Evolutionary conservation across 257 asterid species (phyloP), one percentile per base, ranked within the genome.

Genomic region (Handroanthus guayacan): DNA sequence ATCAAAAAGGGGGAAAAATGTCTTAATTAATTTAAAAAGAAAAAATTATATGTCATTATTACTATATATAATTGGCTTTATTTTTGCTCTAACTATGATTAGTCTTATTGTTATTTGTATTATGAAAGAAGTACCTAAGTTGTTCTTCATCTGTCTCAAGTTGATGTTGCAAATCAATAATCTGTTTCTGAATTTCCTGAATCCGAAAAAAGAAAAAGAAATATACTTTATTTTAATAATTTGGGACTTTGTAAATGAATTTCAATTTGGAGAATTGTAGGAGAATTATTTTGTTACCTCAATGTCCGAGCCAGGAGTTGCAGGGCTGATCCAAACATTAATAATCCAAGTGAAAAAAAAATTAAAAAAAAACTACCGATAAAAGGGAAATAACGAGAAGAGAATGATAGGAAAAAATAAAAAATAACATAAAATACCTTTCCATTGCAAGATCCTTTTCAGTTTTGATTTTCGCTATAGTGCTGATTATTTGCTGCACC

Each of bases 401-500:
- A 18, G 18, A 55, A 17, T 6, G 69, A 39, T 0, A 56, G 14
- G 57, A 31, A 47, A 47, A 54, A 16, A 54, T n/a, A n/a, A 54
- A 17, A 25, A 25, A 25, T 25, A 25, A 25, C 0, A 25, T 25
- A 25, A 25, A 25, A 25, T 25, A 89, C 97, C 97, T 89, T 75
- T 86, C 93, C 81, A 80, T 81, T 20, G 88, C 88, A 58, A 87
- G 71, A 77, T 88, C 93, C 78, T 87, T 86, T 68, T 89, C 97
- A 58, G 74, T 82, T 80, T 82, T 91, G 68, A 91, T 91, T 76
- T 87, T 85, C 76, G 83, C 78, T 72, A 91, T 77, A 51, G 92
- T 89, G 88, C 67, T 85, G 76, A 89, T 81, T 61, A 91, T 87
- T 80, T 71, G 86, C 96, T 91, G 94, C 89, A 88, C 18, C 67